phyloP scores from a whole-genome alignment of 2,329 filamentous ascomycete species.

The Cladosporium sp. region DNA sequence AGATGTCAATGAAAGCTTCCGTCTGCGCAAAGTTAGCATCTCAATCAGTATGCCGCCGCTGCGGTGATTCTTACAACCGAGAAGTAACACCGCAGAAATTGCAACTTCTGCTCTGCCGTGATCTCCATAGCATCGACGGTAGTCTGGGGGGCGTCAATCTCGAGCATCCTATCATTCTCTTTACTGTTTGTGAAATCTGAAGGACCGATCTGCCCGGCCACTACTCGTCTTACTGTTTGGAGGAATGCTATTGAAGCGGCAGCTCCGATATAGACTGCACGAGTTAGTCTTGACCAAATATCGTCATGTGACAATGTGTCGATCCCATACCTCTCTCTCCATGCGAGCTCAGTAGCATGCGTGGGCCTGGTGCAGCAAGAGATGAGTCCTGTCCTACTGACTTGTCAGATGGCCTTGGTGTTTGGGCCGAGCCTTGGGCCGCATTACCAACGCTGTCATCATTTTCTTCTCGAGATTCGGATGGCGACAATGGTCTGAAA shows the following conservation, averaged over 20 bases:
- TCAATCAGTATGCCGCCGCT: conserved; percentile 14
- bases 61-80: conserved; percentile 28
- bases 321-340: conserved; percentile 46
- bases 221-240: conserved; percentile 45
- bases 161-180: conserved; percentile 48
- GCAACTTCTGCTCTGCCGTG: conserved; percentile 29
- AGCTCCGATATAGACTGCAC: conserved; percentile 44
- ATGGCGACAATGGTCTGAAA: conserved; percentile 1
- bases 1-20: conserved; percentile 37
- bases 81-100: conserved; percentile 30
- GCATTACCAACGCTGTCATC: not conserved
- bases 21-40: conserved; percentile 30
- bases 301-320: too few species aligned
- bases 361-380: conserved; percentile 1
- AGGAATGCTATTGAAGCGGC: conserved; percentile 51
- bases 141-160: conserved; percentile 29
- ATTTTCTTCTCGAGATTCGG: conserved; percentile 2
- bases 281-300: not conserved
- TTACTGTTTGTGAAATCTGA: conserved; percentile 49
- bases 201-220: conserved; percentile 48
- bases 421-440: not conserved
- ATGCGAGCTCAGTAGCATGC: conserved; percentile 48
- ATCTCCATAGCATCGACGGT: conserved; percentile 19
- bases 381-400: not conserved
- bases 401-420: not conserved